These are phyloP conservation scores for Phyllosticta citrichinensis DNA, from an alignment of 2,329 filamentous ascomycete species.

Conservation along the genomic window DNA sequence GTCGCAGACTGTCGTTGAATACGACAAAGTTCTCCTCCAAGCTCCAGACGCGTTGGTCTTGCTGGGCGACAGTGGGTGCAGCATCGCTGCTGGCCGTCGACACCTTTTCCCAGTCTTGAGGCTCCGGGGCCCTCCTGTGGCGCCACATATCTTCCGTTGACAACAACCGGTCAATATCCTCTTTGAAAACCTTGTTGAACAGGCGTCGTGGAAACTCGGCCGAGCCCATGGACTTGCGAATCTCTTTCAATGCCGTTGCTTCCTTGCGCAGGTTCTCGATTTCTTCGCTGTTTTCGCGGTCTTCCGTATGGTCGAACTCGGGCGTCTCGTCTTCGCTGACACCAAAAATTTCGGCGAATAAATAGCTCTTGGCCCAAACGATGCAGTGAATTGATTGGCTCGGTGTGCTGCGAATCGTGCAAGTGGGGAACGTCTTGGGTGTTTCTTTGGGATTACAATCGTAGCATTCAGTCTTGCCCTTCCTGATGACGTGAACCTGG, in stretches of 20 bases:
- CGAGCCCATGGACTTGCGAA: conserved; percentile 71
- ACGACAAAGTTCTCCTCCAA: conserved; percentile 73
- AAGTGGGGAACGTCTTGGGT: conserved; percentile 89
- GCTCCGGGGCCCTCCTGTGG: conserved; percentile 60
- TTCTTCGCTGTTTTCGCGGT: conserved; percentile 75
- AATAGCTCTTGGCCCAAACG: conserved; percentile 95
- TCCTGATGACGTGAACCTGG: conserved; percentile 93
- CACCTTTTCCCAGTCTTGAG: conserved; percentile 59
- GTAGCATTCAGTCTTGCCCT: conserved; percentile 87
- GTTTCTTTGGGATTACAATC: conserved; percentile 85
- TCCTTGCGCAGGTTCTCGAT: conserved; percentile 82
- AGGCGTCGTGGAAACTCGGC: conserved; percentile 66
- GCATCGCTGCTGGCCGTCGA: conserved; percentile 43
- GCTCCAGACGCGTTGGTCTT: conserved; percentile 74
- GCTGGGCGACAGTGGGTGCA: conserved; percentile 44
- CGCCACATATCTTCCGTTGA: conserved; percentile 98
- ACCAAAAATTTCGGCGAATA: conserved; percentile 90
- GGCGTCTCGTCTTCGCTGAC: conserved; percentile 76
- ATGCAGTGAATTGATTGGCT: conserved; percentile 98
- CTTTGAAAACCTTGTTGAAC: conserved; percentile 85
- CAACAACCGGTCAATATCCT: conserved; percentile 71
- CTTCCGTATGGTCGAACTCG: conserved; percentile 68
- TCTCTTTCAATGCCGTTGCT: conserved; percentile 70
- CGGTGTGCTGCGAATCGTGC: conserved; percentile 92
- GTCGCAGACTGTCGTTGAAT: conserved; percentile 72